Evolutionary conservation across 306 rosid species (phyloP).

Genomic region (Begonia fuchsioides): DNA sequence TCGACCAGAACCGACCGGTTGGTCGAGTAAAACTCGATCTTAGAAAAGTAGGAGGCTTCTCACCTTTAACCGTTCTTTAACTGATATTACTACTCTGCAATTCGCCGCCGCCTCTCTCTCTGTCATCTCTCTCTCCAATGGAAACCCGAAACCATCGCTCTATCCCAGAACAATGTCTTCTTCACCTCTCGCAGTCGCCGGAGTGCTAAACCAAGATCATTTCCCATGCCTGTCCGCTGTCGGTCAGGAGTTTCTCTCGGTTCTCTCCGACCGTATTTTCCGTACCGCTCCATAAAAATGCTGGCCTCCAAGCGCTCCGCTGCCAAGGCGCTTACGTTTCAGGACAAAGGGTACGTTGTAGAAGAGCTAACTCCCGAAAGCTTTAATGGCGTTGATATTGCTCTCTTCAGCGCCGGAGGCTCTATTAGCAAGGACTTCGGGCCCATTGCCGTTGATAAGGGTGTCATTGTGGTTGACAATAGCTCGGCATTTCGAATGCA

Average conservation of each 20-base stretch:
- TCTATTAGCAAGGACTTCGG: conserved; percentile 78
- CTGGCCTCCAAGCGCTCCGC: conserved; percentile 89
- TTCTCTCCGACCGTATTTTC: conserved; percentile 83
- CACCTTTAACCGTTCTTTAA: no score
- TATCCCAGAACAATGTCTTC: conserved; percentile 7
- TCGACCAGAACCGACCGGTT: no score
- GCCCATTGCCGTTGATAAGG: conserved; percentile 67
- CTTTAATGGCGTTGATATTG: conserved; percentile 76
- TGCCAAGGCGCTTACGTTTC: conserved; percentile 43
- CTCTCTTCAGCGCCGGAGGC: conserved; percentile 94
- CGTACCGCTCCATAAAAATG: conserved; percentile 92
- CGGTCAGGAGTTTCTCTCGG: conserved; percentile 92
- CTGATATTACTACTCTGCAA: not conserved
- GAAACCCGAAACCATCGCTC: conserved; percentile 8
- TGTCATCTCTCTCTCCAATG: conserved; percentile 27
- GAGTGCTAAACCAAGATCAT: no score
- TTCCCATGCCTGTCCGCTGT: no score
- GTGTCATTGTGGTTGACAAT: conserved; percentile 74
- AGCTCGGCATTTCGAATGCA: conserved; percentile 95
- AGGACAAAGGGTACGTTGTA: conserved; percentile 39
- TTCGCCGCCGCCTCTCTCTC: conserved; percentile 25
- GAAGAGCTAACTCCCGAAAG: conserved; percentile 81
- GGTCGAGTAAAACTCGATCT: no score
- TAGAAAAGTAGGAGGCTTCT: no score
- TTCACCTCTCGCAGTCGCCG: conserved; percentile 12